These are phyloP conservation scores for Populus tremula DNA, from an alignment of 345 rosid species.

Conservation along the genomic window DNA sequence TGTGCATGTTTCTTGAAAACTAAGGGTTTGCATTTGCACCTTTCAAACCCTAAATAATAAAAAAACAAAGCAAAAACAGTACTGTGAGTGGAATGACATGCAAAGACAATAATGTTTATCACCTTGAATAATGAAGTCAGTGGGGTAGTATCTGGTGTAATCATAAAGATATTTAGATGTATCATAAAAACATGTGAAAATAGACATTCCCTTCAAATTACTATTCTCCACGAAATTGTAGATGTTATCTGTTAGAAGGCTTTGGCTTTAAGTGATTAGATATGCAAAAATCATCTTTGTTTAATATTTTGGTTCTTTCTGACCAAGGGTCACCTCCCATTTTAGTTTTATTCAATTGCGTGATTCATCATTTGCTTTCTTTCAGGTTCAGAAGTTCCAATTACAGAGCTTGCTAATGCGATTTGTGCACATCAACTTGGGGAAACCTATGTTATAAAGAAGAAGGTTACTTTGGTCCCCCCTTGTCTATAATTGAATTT, in stretches of 20 bases:
- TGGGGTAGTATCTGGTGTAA: too few relatives aligned
- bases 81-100: too few relatives aligned
- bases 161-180: too few relatives aligned
- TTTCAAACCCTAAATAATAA: too few relatives aligned
- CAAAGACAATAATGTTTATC: too few relatives aligned
- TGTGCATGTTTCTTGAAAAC: too few relatives aligned
- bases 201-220: not conserved
- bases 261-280: not conserved
- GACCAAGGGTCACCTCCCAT: not conserved
- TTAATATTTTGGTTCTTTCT: not conserved
- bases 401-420: slow-evolving; percentile 65
- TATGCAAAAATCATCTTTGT: not conserved
- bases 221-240: not conserved
- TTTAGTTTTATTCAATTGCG: not conserved
- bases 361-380: slow-evolving; percentile 8
- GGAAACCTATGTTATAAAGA: slow-evolving; percentile 8
- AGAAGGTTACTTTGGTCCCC: slow-evolving; percentile 33
- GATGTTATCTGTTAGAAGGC: not conserved
- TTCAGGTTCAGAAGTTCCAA: slow-evolving; percentile 65
- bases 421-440: slow-evolving; percentile 57
- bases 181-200: too few relatives aligned
- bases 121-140: too few relatives aligned
- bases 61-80: too few relatives aligned
- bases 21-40: too few relatives aligned
- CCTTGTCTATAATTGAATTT: slow-evolving; percentile 2